phyloP scores from a whole-genome alignment of 306 rosid species.

The Argentina anserina region DNA sequence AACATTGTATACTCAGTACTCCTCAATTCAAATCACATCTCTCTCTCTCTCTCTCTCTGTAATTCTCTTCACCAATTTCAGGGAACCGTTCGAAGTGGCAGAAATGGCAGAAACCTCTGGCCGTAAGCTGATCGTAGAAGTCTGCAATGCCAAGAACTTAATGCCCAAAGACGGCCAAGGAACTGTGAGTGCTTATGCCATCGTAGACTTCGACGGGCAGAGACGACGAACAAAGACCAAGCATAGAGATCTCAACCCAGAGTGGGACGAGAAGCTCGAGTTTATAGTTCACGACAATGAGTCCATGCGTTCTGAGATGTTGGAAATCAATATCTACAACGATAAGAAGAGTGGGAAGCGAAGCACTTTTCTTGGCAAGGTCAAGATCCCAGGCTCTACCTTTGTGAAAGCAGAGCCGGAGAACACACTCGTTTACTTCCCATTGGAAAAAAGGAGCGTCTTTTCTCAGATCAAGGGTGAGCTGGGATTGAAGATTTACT shows the following conservation, averaged over 20 bases:
- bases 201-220: constrained; percentile 84
- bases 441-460: constrained; percentile 83
- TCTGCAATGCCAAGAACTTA: constrained; percentile 75
- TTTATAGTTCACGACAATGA: constrained; percentile 58
- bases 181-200: constrained; percentile 88
- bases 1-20: background rate
- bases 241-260: constrained; percentile 74
- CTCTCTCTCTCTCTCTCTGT: background rate
- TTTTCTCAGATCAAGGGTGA: constrained; percentile 90
- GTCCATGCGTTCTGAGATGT: constrained; percentile 43
- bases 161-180: constrained; percentile 99
- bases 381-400: constrained; percentile 55
- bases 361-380: constrained; percentile 79
- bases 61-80: background rate
- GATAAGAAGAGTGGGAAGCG: constrained; percentile 66
- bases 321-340: constrained; percentile 75
- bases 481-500: constrained; percentile 58
- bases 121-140: constrained; percentile 65
- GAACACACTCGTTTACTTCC: constrained; percentile 48
- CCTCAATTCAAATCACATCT: background rate
- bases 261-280: constrained; percentile 84
- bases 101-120: constrained; percentile 51
- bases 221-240: constrained; percentile 72
- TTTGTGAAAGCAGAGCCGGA: constrained; percentile 47
- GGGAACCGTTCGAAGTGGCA: background rate